Conservation (phyloP, 495 filamentous ascomycete species). For the Melanomma pulvis-pyrius region DNA sequence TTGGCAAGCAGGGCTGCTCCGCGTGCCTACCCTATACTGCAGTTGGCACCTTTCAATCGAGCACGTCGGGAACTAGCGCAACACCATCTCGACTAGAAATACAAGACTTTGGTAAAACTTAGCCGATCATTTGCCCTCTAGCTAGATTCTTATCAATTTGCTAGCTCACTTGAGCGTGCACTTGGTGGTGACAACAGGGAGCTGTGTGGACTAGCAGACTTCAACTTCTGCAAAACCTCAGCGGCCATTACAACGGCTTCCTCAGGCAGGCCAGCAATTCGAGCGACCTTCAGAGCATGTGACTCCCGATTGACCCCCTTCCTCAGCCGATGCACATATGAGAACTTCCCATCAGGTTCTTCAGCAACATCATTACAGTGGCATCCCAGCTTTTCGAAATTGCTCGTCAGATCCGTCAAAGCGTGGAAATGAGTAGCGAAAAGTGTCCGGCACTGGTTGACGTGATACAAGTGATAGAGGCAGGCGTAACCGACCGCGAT, state of each 20-base stretch:
- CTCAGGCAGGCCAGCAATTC: constrained; percentile 66
- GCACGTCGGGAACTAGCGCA: too few relatives aligned
- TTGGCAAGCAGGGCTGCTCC: too few relatives aligned
- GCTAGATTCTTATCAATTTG: too few relatives aligned
- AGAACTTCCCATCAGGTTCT: constrained; percentile 63
- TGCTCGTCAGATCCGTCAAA: constrained; percentile 73
- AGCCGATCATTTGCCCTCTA: too few relatives aligned
- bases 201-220: neutral
- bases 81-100: too few relatives aligned
- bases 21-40: too few relatives aligned
- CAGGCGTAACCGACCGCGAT: constrained; percentile 86
- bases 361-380: constrained; percentile 93
- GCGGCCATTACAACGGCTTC: constrained; percentile 48
- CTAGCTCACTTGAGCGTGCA: too few relatives aligned
- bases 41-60: too few relatives aligned
- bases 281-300: constrained; percentile 91
- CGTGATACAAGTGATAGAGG: constrained; percentile 75
- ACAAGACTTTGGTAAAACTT: too few relatives aligned
- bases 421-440: constrained; percentile 96
- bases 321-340: constrained; percentile 81
- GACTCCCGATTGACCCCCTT: constrained; percentile 82
- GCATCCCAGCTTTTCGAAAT: constrained; percentile 66
- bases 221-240: constrained; percentile 40
- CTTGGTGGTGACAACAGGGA: too few relatives aligned
- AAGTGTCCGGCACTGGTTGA: constrained; percentile 75